Conservation (phyloP, 352 stramenopile species). For the Phytophthora europaea region DNA sequence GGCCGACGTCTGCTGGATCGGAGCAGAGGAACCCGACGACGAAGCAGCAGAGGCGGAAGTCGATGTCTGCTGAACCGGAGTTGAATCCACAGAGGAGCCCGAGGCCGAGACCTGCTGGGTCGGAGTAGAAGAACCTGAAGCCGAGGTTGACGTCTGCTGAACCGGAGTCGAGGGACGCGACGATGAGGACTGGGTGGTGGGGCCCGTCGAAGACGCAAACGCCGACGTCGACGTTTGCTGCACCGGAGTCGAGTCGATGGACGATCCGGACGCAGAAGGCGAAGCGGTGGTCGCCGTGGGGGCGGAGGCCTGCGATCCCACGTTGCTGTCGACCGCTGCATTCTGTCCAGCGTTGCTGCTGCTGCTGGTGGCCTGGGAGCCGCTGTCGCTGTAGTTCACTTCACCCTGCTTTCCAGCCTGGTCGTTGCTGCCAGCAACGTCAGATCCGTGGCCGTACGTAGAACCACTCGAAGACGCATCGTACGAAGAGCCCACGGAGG, state of each 20-base stretch:
- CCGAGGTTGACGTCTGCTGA: conserved; percentile 9
- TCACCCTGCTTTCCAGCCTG: conserved; percentile 13
- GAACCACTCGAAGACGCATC: not conserved
- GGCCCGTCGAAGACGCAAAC: not conserved
- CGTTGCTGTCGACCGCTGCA: conserved; percentile 7
- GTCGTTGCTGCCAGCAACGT: conserved; percentile 5
- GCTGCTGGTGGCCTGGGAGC: conserved; percentile 6
- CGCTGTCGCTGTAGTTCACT: conserved; percentile 7
- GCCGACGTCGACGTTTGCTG: conserved; percentile 12
- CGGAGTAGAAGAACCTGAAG: conserved; percentile 3
- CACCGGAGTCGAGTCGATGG: not conserved
- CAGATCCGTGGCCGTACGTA: conserved; percentile 4
- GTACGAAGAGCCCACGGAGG: conserved; percentile 3
- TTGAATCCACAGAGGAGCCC: conserved; percentile 1
- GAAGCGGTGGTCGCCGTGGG: conserved; percentile 4
- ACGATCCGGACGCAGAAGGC: conserved; percentile 6
- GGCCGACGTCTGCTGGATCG: conserved; percentile 6
- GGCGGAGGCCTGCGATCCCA: not conserved
- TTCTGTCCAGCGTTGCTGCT: conserved; percentile 13
- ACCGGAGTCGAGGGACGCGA: not conserved
- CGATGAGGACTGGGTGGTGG: not conserved
- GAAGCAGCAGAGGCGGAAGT: conserved; percentile 10
- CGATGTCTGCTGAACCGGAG: conserved; percentile 1
- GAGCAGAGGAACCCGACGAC: not conserved
- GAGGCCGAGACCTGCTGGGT: not conserved